Evolutionary conservation across 805 yeast species (phyloP).

Genomic region (Candida ficus): DNA sequence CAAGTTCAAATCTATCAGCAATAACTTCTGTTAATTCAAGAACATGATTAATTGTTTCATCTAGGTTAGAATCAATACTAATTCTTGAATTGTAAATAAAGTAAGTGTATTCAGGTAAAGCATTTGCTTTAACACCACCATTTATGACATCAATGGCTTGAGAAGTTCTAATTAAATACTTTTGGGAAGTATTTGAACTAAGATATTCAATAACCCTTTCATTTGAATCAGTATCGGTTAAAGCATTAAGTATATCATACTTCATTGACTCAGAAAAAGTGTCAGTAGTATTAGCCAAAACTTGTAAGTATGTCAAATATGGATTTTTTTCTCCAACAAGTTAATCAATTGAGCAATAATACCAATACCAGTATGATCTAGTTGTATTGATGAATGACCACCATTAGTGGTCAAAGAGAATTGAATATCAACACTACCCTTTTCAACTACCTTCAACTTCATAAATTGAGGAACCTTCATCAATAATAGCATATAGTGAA

Average conservation of each 20-base stretch:
- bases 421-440: conserved; percentile 51
- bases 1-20: conserved; percentile 39
- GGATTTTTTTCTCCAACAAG: conserved; percentile 61
- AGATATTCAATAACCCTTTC: conserved; percentile 22
- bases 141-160: conserved; percentile 51
- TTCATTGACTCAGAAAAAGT: conserved; percentile 20
- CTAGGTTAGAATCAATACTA: conserved; percentile 39
- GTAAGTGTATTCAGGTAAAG: conserved; percentile 55
- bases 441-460: conserved; percentile 38
- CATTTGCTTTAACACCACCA: conserved; percentile 67
- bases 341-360: conserved; percentile 53
- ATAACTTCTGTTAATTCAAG: conserved; percentile 29
- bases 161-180: conserved; percentile 14
- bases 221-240: conserved; percentile 29
- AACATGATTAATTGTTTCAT: conserved; percentile 29
- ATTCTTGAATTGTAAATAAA: conserved; percentile 54
- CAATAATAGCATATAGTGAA: conserved; percentile 56
- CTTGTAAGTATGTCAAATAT: conserved; percentile 47
- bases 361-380: conserved; percentile 77
- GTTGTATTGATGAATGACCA: conserved; percentile 76
- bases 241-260: conserved; percentile 30
- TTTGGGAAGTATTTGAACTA: not conserved
- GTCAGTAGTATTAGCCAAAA: conserved; percentile 46
- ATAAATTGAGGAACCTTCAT: conserved; percentile 50
- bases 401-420: conserved; percentile 56